A percentile compares a stretch with the other conserved stretches of the same genome.
Conservation (phyloP, 2,329 filamentous ascomycete species). For the Botrytis porri region DNA sequence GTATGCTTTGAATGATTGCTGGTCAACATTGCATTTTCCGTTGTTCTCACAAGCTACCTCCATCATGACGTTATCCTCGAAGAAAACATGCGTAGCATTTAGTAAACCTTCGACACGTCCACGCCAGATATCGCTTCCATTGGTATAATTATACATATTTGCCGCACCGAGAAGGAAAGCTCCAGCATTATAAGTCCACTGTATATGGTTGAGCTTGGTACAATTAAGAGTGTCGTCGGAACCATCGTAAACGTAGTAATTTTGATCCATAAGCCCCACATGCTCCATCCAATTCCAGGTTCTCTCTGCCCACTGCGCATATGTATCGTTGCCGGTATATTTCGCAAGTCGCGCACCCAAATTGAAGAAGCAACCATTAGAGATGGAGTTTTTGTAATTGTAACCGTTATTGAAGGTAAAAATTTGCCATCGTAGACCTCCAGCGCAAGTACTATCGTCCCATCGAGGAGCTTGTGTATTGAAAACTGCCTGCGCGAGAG, state of each 20-base stretch:
- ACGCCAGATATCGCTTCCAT: conserved; percentile 55
- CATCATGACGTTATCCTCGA: conserved; percentile 57
- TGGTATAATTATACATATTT: conserved; percentile 65
- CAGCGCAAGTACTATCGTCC: conserved; percentile 66
- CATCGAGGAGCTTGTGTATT: conserved; percentile 73
- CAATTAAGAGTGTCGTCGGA: conserved; percentile 57
- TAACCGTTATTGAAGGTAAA: conserved; percentile 79
- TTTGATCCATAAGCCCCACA: conserved; percentile 56
- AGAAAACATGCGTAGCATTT: conserved; percentile 52
- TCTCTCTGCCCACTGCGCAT: conserved; percentile 72
- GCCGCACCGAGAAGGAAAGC: conserved; percentile 64
- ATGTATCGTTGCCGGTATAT: conserved; percentile 75
- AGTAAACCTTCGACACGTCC: conserved; percentile 56
- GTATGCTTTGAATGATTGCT: conserved; percentile 61
- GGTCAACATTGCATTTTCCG: conserved; percentile 56
- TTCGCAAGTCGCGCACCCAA: conserved; percentile 65
- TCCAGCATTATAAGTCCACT: conserved; percentile 70
- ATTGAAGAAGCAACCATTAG: conserved; percentile 61
- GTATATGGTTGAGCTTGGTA: conserved; percentile 54
- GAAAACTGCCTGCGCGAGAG: conserved; percentile 75
- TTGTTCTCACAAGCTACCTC: conserved; percentile 63
- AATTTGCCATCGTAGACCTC: conserved; percentile 82
- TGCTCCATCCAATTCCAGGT: conserved; percentile 67
- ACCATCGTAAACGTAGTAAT: conserved; percentile 63
- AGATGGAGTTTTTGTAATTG: conserved; percentile 70